A percentile compares a stretch with the other conserved stretches of the same genome.
These are phyloP conservation scores for Cupressus sempervirens DNA, from an alignment of 75 land plant genomes.

Conservation along the genomic window DNA sequence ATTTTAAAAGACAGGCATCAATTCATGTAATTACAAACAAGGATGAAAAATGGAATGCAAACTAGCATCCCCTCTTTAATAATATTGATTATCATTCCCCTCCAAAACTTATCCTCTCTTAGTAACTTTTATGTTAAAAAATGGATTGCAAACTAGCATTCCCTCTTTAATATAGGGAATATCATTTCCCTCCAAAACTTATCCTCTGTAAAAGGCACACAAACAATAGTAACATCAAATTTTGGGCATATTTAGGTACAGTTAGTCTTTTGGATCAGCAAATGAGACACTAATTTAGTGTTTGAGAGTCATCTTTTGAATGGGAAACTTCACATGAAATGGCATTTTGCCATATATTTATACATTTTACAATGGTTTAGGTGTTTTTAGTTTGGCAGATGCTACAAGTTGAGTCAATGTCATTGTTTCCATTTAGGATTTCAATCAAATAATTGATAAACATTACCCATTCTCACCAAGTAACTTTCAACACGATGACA, in stretches of 20 bases:
- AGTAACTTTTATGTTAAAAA: background rate
- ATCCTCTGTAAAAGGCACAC: background rate
- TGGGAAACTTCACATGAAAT: background rate
- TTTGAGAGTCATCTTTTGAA: background rate
- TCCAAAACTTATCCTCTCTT: background rate
- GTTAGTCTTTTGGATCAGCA: background rate
- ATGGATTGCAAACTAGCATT: background rate
- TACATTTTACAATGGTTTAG: background rate
- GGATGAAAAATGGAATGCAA: background rate
- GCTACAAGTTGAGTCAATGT: background rate
- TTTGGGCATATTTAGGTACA: background rate
- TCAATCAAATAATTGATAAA: background rate
- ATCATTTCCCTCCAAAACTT: background rate
- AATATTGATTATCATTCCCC: constrained; percentile 1
- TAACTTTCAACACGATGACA: background rate
- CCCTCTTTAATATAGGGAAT: background rate
- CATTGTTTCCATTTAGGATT: background rate
- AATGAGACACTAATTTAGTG: background rate
- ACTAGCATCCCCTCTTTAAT: background rate
- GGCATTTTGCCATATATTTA: background rate
- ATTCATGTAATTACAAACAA: background rate
- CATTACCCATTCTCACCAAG: background rate
- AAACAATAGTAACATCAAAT: background rate
- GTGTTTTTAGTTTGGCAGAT: background rate
- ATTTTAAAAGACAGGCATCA: background rate